phyloP scores from a whole-genome alignment of 148 eudicot genomes.

The Dysphania ambrosioides region DNA sequence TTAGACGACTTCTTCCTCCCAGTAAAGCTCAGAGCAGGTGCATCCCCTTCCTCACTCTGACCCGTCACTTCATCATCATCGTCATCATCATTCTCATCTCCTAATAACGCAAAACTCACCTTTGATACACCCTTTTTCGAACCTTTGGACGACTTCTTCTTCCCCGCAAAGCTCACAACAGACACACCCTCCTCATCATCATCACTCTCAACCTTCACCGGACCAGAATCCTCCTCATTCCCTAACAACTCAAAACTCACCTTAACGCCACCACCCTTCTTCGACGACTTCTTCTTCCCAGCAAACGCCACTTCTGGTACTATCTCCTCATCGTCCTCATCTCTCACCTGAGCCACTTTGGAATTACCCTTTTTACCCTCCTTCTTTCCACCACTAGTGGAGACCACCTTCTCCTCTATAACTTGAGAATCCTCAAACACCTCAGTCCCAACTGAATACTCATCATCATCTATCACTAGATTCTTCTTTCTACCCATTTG shows the following conservation, averaged over 20 bases:
- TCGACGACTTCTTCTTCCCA: conserved; percentile 60
- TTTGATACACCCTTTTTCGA: conserved; percentile 27
- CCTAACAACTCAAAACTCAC: conserved; percentile 53
- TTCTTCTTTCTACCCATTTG: conserved; percentile 50
- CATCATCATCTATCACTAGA: conserved; percentile 66
- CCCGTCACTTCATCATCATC: conserved; percentile 16
- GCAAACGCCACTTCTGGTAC: conserved; percentile 25
- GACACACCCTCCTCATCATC: conserved; percentile 39
- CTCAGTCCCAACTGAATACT: conserved; percentile 59
- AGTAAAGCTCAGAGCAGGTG: conserved; percentile 29
- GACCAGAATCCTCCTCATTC: conserved; percentile 43
- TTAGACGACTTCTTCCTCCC: conserved; percentile 73
- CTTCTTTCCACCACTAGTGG: conserved; percentile 35
- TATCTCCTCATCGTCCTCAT: conserved; percentile 25
- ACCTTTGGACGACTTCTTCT: conserved; percentile 36
- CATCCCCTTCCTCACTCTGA: conserved; percentile 28
- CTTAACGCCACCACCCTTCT: conserved; percentile 37
- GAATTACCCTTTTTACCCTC: conserved; percentile 64
- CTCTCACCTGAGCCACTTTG: conserved; percentile 35
- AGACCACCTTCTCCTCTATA: conserved; percentile 42
- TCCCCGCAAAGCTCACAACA: conserved; percentile 32
- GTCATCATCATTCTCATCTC: conserved; percentile 40
- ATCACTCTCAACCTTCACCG: conserved; percentile 36
- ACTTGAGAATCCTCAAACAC: conserved; percentile 41
- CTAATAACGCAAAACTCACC: conserved; percentile 43